Conservation (phyloP, 2,329 filamentous ascomycete genomes). For the Colletotrichum sp. region DNA sequence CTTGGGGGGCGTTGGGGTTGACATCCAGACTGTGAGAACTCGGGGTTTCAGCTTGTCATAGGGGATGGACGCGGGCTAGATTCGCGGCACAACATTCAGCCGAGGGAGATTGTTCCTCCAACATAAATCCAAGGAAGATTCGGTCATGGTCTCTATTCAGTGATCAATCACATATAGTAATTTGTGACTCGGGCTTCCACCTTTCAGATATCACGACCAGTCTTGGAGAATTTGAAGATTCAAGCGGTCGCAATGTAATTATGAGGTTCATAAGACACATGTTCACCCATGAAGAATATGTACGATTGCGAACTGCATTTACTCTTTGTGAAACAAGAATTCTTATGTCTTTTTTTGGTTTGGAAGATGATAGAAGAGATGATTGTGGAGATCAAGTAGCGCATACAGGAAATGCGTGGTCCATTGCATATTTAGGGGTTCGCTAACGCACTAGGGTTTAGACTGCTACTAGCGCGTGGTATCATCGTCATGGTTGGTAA, state of each 20-base stretch:
- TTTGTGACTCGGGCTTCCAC: background rate
- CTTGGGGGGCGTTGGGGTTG: background rate
- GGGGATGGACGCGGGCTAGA: background rate
- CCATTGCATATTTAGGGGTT: background rate
- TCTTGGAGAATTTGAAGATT: rapidly evolving
- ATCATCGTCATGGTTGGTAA: background rate
- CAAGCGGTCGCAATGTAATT: background rate
- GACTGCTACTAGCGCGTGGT: background rate
- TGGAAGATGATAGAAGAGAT: background rate
- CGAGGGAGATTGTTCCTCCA: background rate
- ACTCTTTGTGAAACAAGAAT: rapidly evolving
- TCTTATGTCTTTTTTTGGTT: background rate
- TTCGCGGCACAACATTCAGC: background rate
- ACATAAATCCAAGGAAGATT: background rate
- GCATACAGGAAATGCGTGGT: background rate
- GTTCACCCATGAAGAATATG: rapidly evolving
- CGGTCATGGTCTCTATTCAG: background rate
- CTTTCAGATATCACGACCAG: background rate
- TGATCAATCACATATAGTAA: too few relatives aligned
- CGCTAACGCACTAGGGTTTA: background rate
- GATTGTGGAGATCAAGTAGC: background rate
- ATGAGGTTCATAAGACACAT: background rate
- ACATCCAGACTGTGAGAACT: background rate
- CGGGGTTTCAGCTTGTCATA: too few relatives aligned
- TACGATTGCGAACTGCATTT: background rate